Percentiles rank a stretch among this genome's conserved stretches.
Conservation (phyloP, 2,329 filamentous ascomycete genomes). For the Pseudogymnoascus verrucosus region DNA sequence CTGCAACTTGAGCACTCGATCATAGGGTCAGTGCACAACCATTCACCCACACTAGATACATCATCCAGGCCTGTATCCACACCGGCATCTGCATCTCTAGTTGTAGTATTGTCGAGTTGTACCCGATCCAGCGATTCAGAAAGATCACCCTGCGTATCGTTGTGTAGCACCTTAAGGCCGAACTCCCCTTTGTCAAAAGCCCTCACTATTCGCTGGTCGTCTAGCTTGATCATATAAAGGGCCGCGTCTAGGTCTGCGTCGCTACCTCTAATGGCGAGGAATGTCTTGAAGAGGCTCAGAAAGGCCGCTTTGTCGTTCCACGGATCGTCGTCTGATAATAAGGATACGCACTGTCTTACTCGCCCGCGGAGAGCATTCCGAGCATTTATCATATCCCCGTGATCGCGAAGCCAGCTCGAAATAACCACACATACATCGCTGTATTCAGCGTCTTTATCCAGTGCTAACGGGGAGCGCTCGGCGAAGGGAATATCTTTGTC, state of each 20-base stretch:
- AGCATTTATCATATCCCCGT: not conserved
- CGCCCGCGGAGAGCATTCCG: not conserved
- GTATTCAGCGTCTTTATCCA: not conserved
- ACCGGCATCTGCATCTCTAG: not conserved
- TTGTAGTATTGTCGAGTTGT: not conserved
- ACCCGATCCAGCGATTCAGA: not conserved
- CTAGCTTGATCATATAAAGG: not conserved
- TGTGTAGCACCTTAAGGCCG: too few relatives aligned
- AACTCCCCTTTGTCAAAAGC: not conserved
- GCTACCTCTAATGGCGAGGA: not conserved
- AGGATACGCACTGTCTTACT: not conserved
- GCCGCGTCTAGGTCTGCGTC: not conserved
- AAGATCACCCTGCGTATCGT: not conserved
- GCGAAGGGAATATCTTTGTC: not conserved
- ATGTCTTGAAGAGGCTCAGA: not conserved
- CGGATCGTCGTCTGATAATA: not conserved
- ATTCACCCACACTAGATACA: not conserved
- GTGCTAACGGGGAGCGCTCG: not conserved
- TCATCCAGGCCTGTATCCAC: not conserved
- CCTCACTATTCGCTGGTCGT: not conserved
- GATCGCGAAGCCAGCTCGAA: not conserved
- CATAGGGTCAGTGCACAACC: not conserved
- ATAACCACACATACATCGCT: not conserved
- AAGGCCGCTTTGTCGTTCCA: not conserved
- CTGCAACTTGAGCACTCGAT: not conserved